Conservation (phyloP, 192 early-diverging fungal species). For the Lobosporangium transversale region DNA sequence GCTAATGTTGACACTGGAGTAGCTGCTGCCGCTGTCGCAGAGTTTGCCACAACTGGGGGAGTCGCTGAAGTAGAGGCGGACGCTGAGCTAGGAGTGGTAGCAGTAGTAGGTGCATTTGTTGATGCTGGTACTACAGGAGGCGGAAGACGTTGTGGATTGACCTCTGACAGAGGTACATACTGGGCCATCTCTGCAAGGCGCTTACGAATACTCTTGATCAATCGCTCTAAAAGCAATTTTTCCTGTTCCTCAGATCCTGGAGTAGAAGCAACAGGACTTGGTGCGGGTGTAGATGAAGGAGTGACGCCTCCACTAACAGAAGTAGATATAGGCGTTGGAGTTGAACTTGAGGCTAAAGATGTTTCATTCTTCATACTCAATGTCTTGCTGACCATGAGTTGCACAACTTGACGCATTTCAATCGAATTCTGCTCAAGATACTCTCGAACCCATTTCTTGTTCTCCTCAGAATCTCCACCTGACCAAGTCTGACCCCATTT, state of each 20-base stretch:
- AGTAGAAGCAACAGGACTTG: not conserved
- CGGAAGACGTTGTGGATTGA: constrained; percentile 35
- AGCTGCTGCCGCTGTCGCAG: not conserved
- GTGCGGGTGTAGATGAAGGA: not conserved
- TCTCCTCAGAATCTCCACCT: constrained; percentile 31
- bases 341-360: not conserved
- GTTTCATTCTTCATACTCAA: not conserved
- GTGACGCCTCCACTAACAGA: too few species aligned
- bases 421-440: constrained; percentile 36
- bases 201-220: constrained; percentile 23
- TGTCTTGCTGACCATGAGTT: constrained; percentile 6
- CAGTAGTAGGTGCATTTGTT: not conserved
- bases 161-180: constrained; percentile 40
- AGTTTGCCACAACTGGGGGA: not conserved
- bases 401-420: constrained; percentile 22
- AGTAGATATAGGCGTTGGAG: not conserved
- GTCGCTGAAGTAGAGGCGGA: not conserved
- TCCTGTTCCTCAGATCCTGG: constrained; percentile 1
- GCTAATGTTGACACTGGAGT: not conserved
- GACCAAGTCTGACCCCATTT: constrained; percentile 42
- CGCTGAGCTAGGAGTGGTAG: not conserved
- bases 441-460: constrained; percentile 45
- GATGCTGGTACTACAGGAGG: constrained; percentile 15
- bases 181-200: constrained; percentile 39
- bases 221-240: constrained; percentile 5